Base-by-base conservation (phyloP, 805 yeast genomes). In the Nakazawaea ernobii region DNA sequence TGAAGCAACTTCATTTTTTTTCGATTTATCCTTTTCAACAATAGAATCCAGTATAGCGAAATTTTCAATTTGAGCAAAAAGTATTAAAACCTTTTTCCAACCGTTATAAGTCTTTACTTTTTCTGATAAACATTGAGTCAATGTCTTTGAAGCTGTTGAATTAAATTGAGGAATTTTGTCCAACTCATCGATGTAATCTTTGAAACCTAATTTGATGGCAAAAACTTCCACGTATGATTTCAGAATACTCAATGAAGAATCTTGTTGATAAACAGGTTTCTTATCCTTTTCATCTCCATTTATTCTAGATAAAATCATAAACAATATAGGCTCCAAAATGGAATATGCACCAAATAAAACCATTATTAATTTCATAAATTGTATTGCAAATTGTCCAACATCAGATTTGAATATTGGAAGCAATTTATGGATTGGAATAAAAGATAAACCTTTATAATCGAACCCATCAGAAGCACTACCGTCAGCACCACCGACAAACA, bases 401-500 rank as follows among this genome's bases (percentile, higher is more conserved):
- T 56, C 55, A 2, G 55, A 49, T 10, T 35, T 49, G 9, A 62
- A 41, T 20, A 55, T n/a, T 2, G 66, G 64, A 39, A 60, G 58
- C 8, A 59, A 6, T 17, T 53, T 46, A 32, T 39, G 49, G 3
- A 61, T 11, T 4, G 64, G 66, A 5, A 62, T 35, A 32, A 56
- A 50, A 0, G 61, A 51, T 14, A 62, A 52, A 1, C 63, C 65
- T 46, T 54, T 59, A 39, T 39, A 59, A 32, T 55, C 55, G 29
- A 27, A 40, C 13, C 36, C 39, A 39, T 38, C 49, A 27, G 9
- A 10, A 13, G 41, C 39, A 11, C 15, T 39, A 13, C 39, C 43
- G 4, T 44, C 39, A 11, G 13, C 43, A 13, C 39, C 43, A 4
- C 53, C 55, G 8, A 49, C 53, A 39, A 61, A 55, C 30, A 62